Evolutionary conservation across 2,329 filamentous ascomycete genomes (phyloP).

Genomic region (Fusarium nurragi): DNA sequence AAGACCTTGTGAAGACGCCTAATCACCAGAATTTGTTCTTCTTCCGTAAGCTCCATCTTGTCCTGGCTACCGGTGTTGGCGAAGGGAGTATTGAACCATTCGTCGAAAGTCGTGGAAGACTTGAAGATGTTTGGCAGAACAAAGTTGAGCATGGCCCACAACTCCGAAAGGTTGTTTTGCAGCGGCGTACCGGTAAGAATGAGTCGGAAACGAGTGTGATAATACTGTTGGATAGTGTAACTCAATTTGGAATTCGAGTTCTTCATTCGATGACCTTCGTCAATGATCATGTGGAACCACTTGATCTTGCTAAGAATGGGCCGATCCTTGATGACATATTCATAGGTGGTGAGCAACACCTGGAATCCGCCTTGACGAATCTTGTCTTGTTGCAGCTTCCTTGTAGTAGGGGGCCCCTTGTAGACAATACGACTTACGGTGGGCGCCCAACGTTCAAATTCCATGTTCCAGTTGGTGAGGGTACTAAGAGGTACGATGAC

Average conservation of each 20-base stretch:
- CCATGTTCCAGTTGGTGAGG: slow-evolving; percentile 97
- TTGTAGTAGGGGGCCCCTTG: slow-evolving; percentile 89
- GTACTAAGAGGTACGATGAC: slow-evolving; percentile 98
- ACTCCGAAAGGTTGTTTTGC: slow-evolving; percentile 94
- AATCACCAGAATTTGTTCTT: slow-evolving; percentile 99
- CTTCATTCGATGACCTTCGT: slow-evolving; percentile 99
- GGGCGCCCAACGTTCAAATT: slow-evolving; percentile 99
- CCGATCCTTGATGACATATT: slow-evolving; percentile 99
- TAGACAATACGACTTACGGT: slow-evolving; percentile 89
- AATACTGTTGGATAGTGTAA: slow-evolving; percentile 93
- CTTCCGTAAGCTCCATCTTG: slow-evolving; percentile 99
- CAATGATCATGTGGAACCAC: slow-evolving; percentile 99
- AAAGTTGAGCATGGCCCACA: slow-evolving; percentile 99
- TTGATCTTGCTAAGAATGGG: slow-evolving; percentile 97
- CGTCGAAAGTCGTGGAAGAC: slow-evolving; percentile 97
- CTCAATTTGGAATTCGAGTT: slow-evolving; percentile 96
- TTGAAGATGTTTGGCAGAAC: slow-evolving; percentile 99
- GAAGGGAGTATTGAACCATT: slow-evolving; percentile 99
- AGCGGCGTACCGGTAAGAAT: slow-evolving; percentile 97
- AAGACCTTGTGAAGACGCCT: slow-evolving; percentile 97
- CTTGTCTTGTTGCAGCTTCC: slow-evolving; percentile 91
- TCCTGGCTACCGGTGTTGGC: slow-evolving; percentile 98
- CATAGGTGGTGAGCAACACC: slow-evolving; percentile 95
- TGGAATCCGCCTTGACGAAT: slow-evolving; percentile 97
- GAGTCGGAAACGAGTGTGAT: slow-evolving; percentile 91